Evolutionary conservation across 169 alveolate species (phyloP), one percentile per base, ranked within the genome.

Genomic region (Cryptosporidium sp.): DNA sequence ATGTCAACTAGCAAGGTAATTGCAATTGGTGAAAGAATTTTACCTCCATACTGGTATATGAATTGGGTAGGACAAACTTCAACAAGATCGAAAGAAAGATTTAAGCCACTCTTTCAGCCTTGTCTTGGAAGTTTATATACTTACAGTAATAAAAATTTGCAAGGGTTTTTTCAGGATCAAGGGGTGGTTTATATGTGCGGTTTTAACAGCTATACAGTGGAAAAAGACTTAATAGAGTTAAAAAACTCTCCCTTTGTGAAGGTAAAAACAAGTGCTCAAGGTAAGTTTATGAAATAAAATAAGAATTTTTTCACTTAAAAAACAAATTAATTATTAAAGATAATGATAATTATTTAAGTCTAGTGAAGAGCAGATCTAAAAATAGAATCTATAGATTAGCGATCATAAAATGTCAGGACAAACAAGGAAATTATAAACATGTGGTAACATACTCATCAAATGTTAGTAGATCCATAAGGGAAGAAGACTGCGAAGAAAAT

Each of bases 11-110:
- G 35, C 29, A 55, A 26, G 16, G 67, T 73, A 1, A 21, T 73
- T 73, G 51, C 86, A 12, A 39, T 37, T 33, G 86, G 86, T 5
- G 59, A 73, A 73, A 73, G 26, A 12, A 58, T 6, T 31, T 26
- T 73, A 7, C 86, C 86, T 29, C 71, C 86, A 35, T 73, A 55
- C 18, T 73, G 86, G 86, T 73, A 73, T 35, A 73, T 73, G 86
- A 59, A 73, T n/a, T 73, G 86, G 86, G 58, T n/a, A 35, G 58
- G 10, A 18, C 31, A 41, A 37, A 31, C 33, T 21, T 26, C 69
- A 59, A 9, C 67, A n/a, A 55, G 23, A 26, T 55, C 29, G 5
- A 37, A 41, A 14, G 68, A 51, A n/a, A n/a, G 21, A n/a, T 73
- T 55, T n/a, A 58, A 37, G 37, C 86, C 86, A 14, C 26, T 41